These are phyloP conservation scores for Tetrapisispora fleetii DNA, from an alignment of 805 yeast species.

Conservation along the genomic window DNA sequence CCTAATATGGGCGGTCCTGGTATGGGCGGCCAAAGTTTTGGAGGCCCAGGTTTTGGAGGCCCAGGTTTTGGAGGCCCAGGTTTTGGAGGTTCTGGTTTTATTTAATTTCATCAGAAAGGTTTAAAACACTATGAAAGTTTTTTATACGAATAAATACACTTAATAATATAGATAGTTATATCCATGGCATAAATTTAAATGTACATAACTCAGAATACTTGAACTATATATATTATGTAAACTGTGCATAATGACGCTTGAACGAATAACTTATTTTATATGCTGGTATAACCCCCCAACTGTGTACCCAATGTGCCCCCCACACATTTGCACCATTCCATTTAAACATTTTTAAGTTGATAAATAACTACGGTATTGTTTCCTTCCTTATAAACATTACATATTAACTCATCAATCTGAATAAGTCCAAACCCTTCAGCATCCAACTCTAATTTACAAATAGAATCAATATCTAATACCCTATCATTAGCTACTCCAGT, in stretches of 20 bases:
- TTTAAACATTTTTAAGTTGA: not conserved
- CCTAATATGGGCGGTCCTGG: constrained; percentile 1
- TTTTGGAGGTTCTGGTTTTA: constrained; percentile 1
- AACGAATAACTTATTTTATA: no score
- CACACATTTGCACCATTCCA: not conserved
- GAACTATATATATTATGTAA: no score
- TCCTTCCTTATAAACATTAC: constrained; percentile 20
- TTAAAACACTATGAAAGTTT: no score
- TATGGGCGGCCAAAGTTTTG: not conserved
- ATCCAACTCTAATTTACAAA: constrained; percentile 18
- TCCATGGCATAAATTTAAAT: no score
- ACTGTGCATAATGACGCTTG: no score
- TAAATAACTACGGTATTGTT: constrained; percentile 23
- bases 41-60: constrained; percentile 1
- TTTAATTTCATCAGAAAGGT: not conserved
- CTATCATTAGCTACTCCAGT: constrained; percentile 26
- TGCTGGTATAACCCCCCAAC: no score
- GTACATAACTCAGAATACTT: no score
- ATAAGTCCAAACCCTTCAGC: constrained; percentile 21
- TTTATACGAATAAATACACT: no score
- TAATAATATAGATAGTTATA: no score
- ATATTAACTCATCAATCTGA: constrained; percentile 11
- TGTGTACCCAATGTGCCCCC: no score
- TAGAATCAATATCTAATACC: constrained; percentile 16
- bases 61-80: constrained; percentile 1